These are phyloP conservation scores for Coelastrella sp. DNA, from an alignment of 139 green algal species.

Conservation along the genomic window DNA sequence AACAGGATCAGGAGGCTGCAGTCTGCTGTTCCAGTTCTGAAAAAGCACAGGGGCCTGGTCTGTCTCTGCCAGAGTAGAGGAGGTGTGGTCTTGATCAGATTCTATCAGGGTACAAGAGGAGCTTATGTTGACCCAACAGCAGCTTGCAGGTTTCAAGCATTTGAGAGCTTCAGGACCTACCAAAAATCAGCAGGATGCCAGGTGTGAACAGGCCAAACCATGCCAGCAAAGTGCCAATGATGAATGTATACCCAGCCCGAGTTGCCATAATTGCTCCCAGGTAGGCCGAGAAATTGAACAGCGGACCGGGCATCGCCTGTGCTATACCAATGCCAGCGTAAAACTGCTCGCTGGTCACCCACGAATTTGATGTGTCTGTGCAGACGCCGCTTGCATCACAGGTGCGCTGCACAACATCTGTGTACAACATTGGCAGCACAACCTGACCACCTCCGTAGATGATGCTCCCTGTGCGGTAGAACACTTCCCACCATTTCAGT, in stretches of 20 bases:
- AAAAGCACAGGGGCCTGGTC: not conserved
- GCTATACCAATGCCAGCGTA: constrained; percentile 77
- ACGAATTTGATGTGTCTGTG: constrained; percentile 62
- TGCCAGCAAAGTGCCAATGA: constrained; percentile 76
- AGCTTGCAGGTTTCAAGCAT: too few relatives aligned
- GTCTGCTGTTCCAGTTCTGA: not conserved
- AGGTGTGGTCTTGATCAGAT: too few relatives aligned
- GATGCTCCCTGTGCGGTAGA: constrained; percentile 90
- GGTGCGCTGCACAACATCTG: constrained; percentile 77
- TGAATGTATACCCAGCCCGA: constrained; percentile 62
- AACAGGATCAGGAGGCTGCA: too few relatives aligned
- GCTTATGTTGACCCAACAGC: too few relatives aligned
- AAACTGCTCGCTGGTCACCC: constrained; percentile 91
- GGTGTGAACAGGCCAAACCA: constrained; percentile 94
- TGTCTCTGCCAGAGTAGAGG: too few relatives aligned
- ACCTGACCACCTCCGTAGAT: constrained; percentile 97
- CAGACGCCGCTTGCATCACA: constrained; percentile 27
- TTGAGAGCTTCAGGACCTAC: not conserved
- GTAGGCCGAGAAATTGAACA: constrained; percentile 98
- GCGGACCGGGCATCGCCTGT: constrained; percentile 91
- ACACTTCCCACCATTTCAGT: constrained; percentile 56
- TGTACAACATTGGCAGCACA: constrained; percentile 91
- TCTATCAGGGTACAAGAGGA: too few relatives aligned
- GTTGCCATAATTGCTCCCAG: constrained; percentile 89
- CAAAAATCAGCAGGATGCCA: constrained; percentile 93